Evolutionary conservation across 441 rosid species (phyloP).

Genomic region (Pelargonium australe): DNA sequence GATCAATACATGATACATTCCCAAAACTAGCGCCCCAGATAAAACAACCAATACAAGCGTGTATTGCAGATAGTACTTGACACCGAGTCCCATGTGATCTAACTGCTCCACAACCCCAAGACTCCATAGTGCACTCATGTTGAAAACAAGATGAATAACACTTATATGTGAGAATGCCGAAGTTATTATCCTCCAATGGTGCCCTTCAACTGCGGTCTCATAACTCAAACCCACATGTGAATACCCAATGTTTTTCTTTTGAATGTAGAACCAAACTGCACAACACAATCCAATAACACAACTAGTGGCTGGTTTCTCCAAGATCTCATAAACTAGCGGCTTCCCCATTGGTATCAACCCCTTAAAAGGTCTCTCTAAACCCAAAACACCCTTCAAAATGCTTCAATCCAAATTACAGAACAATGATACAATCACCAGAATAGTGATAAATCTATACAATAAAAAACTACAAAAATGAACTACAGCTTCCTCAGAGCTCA

Average conservation of each 20-base stretch:
- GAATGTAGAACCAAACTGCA: slow-evolving; percentile 75
- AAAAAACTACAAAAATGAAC: slow-evolving; percentile 3
- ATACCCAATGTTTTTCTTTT: slow-evolving; percentile 83
- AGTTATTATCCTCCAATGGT: slow-evolving; percentile 86
- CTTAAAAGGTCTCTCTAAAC: too few species aligned
- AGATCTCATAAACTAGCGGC: slow-evolving; percentile 71
- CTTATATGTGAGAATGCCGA: slow-evolving; percentile 91
- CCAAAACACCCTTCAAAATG: slow-evolving; percentile 5
- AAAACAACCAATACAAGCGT: slow-evolving; percentile 68
- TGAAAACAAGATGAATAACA: slow-evolving; percentile 80
- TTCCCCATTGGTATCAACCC: slow-evolving; percentile 47
- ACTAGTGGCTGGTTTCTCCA: slow-evolving; percentile 88
- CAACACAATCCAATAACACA: slow-evolving; percentile 65
- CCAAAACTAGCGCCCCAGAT: slow-evolving; percentile 71
- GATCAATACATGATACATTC: slow-evolving; percentile 65
- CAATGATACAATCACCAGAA: slow-evolving; percentile 12
- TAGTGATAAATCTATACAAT: not conserved
- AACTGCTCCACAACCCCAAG: slow-evolving; percentile 81
- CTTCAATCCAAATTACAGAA: slow-evolving; percentile 14
- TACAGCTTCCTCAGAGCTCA: not conserved
- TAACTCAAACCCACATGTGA: slow-evolving; percentile 88
- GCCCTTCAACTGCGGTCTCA: slow-evolving; percentile 70
- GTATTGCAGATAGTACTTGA: slow-evolving; percentile 76
- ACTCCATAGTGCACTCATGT: slow-evolving; percentile 98
- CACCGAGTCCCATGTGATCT: slow-evolving; percentile 64